phyloP scores from a whole-genome alignment of 257 asterid species.

The Solanum phureja region DNA sequence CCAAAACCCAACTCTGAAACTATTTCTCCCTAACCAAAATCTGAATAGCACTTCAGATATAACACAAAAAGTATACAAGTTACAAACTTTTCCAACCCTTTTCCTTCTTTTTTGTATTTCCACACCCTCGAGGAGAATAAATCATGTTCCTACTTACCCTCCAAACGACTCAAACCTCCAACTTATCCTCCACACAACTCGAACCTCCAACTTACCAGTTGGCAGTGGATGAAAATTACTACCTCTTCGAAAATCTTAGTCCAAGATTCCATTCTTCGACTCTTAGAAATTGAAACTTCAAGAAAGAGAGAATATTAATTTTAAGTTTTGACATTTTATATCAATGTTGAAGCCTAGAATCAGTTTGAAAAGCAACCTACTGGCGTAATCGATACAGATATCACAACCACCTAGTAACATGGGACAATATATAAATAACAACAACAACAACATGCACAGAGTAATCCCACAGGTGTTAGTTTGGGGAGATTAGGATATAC shows the following conservation, averaged over 20 bases:
- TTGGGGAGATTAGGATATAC: not conserved
- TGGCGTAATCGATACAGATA: not conserved
- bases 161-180: not conserved
- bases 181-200: not conserved
- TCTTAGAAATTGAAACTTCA: not conserved
- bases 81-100: not conserved
- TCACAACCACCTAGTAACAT: not conserved
- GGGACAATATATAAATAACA: not conserved
- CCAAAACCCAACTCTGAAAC: not conserved
- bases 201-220: not conserved
- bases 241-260: not conserved
- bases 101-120: not conserved
- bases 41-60: not conserved
- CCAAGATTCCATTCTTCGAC: not conserved
- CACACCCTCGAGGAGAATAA: not conserved
- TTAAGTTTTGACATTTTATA: not conserved
- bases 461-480: not conserved
- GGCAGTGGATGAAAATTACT: not conserved
- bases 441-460: not conserved
- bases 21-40: not conserved
- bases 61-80: not conserved
- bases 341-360: not conserved
- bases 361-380: not conserved
- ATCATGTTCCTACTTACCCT: not conserved
- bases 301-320: not conserved